Percentiles rank a stretch among this genome's conserved stretches.
Evolutionary conservation across 1,284 basidiomycete genomes (phyloP).

Genomic region (Puccinia horiana): DNA sequence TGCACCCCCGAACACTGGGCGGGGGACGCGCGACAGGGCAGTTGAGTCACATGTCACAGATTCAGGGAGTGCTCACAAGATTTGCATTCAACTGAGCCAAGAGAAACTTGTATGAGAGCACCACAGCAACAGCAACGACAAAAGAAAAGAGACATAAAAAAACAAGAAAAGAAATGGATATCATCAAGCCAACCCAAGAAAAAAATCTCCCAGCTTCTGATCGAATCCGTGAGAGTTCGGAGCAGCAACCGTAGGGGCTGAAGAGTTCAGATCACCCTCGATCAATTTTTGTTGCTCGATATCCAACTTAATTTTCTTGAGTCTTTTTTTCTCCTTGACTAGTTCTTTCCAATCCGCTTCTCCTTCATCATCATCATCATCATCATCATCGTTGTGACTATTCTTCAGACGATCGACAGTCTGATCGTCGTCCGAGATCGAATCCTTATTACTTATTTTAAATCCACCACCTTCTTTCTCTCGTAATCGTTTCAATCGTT

Average conservation of each 20-base stretch:
- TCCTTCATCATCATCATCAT: constrained; percentile 37
- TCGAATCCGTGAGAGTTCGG: not conserved
- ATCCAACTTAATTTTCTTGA: constrained; percentile 36
- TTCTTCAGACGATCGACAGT: not conserved
- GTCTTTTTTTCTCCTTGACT: constrained; percentile 27
- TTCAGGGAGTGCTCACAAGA: too few species aligned
- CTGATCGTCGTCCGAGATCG: not conserved
- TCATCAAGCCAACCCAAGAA: constrained; percentile 4
- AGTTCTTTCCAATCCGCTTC: constrained; percentile 48
- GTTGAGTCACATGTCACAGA: too few species aligned
- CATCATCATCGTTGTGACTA: not conserved
- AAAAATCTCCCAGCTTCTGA: constrained; percentile 13
- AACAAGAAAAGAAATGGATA: not conserved
- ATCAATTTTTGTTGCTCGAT: constrained; percentile 8
- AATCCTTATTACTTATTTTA: not conserved
- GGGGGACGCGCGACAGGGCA: too few species aligned
- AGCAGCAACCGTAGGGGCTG: not conserved
- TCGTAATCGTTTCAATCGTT: constrained; percentile 39
- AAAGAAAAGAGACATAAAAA: not conserved
- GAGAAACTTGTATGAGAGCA: too few species aligned
- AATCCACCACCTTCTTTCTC: constrained; percentile 14
- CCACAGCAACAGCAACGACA: not conserved
- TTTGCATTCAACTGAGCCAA: not conserved
- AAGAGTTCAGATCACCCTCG: not conserved
- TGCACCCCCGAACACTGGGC: too few species aligned